Conservation (phyloP, 2,329 filamentous ascomycete species). For the Colletotrichum truncatum region DNA sequence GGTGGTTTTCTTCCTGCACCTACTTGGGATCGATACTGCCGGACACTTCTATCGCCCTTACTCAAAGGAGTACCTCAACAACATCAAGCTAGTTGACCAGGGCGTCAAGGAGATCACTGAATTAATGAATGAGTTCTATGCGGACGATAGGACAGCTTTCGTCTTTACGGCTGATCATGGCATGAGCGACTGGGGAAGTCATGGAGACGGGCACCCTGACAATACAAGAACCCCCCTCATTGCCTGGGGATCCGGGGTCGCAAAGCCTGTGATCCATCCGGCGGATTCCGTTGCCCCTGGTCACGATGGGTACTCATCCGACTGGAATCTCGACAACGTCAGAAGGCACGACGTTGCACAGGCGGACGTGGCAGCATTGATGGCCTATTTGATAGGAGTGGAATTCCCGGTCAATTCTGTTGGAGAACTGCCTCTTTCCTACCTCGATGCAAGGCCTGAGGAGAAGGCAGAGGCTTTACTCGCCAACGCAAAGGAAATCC, state of each 20-base stretch:
- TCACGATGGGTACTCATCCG: slow-evolving; percentile 90
- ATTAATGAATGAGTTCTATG: slow-evolving; percentile 87
- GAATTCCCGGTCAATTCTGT: slow-evolving; percentile 97
- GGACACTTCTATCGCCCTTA: slow-evolving; percentile 90
- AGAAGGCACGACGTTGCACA: slow-evolving; percentile 91
- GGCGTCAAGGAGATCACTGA: slow-evolving; percentile 87
- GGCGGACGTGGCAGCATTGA: slow-evolving; percentile 92
- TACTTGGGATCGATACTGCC: slow-evolving; percentile 90
- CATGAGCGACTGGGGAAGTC: slow-evolving; percentile 99
- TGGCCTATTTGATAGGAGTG: slow-evolving; percentile 89
- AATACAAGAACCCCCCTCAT: slow-evolving; percentile 96
- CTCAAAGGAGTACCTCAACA: slow-evolving; percentile 93
- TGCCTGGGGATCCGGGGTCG: slow-evolving; percentile 91
- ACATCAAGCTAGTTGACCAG: slow-evolving; percentile 92
- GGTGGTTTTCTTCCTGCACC: slow-evolving; percentile 92
- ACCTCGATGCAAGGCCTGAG: slow-evolving; percentile 74
- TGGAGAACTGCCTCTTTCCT: slow-evolving; percentile 88
- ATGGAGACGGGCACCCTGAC: slow-evolving; percentile 96
- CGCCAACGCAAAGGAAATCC: slow-evolving; percentile 84
- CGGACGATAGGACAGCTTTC: slow-evolving; percentile 86
- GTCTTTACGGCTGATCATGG: slow-evolving; percentile 98
- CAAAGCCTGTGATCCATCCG: slow-evolving; percentile 69
- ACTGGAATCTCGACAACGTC: slow-evolving; percentile 85
- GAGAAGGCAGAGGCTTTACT: slow-evolving; percentile 87
- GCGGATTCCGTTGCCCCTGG: slow-evolving; percentile 72